These are phyloP conservation scores for Termitomyces sp. DNA, from an alignment of 768 basidiomycete species.

Conservation along the genomic window DNA sequence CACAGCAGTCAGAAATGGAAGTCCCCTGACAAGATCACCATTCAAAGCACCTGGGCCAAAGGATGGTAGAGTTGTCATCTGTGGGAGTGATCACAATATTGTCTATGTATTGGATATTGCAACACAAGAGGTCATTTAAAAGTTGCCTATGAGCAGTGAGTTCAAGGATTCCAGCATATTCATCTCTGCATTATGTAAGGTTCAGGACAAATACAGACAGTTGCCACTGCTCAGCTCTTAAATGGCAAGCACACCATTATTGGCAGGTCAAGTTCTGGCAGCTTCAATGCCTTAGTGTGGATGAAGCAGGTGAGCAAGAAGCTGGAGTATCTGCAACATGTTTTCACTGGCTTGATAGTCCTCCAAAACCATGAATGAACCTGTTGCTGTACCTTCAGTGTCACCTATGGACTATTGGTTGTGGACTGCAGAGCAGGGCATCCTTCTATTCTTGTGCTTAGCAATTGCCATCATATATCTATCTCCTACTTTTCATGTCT, in stretches of 20 bases:
- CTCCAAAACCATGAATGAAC: background rate
- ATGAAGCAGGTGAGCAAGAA: background rate
- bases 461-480: background rate
- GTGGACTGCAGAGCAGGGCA: background rate
- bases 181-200: background rate
- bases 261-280: background rate
- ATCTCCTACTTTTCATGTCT: too few relatives aligned
- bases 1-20: too few relatives aligned
- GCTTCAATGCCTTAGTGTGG: background rate
- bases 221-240: background rate
- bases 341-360: background rate
- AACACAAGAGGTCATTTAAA: background rate
- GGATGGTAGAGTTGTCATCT: slow-evolving; percentile 4
- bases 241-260: background rate
- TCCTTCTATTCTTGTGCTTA: background rate
- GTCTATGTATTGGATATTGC: background rate
- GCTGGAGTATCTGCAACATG: background rate
- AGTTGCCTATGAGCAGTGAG: background rate
- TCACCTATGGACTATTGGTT: background rate
- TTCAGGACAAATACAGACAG: background rate
- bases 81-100: slow-evolving; percentile 5
- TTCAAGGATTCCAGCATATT: background rate
- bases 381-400: background rate
- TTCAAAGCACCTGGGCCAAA: slow-evolving; percentile 5
- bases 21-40: too few relatives aligned